Conservation (phyloP, 1,139 yeast species). For the Lodderomyces metapsilosis region DNA sequence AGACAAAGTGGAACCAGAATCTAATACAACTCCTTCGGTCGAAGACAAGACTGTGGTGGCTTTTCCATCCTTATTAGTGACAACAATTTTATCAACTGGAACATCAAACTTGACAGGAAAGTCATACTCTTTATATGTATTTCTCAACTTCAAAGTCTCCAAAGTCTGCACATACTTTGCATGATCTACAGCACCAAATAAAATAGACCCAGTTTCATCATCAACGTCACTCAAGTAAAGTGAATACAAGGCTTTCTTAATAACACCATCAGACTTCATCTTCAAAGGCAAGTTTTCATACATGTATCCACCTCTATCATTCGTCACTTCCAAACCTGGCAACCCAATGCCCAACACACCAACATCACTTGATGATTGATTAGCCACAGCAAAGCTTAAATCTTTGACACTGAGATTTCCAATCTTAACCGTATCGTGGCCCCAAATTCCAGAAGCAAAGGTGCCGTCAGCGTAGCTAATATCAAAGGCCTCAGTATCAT, state of each 20-base stretch:
- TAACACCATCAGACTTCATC: slow-evolving; percentile 43
- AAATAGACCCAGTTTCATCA: slow-evolving; percentile 23
- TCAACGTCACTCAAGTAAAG: slow-evolving; percentile 44
- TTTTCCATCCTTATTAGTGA: slow-evolving; percentile 22
- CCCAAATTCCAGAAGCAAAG: slow-evolving; percentile 61
- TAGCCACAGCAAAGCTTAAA: slow-evolving; percentile 53
- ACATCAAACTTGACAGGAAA: slow-evolving; percentile 15
- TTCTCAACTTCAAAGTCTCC: slow-evolving; percentile 14
- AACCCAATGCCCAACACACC: slow-evolving; percentile 60
- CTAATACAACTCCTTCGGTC: slow-evolving; percentile 34
- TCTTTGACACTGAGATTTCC: slow-evolving; percentile 40
- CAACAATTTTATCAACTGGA: slow-evolving; percentile 17
- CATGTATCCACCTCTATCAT: slow-evolving; percentile 13
- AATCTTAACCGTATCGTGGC: slow-evolving; percentile 41
- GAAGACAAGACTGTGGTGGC: slow-evolving; percentile 16
- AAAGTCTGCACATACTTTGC: slow-evolving; percentile 26
- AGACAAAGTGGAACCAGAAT: slow-evolving; percentile 44
- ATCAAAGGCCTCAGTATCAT: slow-evolving; percentile 32
- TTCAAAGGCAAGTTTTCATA: slow-evolving; percentile 35
- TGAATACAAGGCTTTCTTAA: slow-evolving; percentile 44
- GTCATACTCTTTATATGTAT: too few species aligned
- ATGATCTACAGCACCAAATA: slow-evolving; percentile 32
- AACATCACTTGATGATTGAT: slow-evolving; percentile 37
- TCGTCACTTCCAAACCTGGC: slow-evolving; percentile 47
- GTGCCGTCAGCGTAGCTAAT: slow-evolving; percentile 67